Base-by-base conservation (phyloP, 192 early-diverging fungal species). In the Lobosporangium transversale region DNA sequence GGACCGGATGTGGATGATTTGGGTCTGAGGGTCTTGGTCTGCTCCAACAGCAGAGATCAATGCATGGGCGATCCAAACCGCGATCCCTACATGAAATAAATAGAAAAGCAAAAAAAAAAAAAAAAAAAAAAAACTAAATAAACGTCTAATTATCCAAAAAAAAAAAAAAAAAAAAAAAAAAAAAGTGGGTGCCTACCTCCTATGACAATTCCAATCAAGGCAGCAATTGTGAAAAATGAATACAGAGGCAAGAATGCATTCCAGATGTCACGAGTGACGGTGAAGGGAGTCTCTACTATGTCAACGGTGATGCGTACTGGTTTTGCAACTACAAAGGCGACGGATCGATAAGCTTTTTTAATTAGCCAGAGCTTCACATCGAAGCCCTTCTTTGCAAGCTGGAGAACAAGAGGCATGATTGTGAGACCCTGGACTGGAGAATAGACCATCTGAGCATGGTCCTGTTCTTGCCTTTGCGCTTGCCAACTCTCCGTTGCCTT, bases 161-260 rank as follows among this genome's bases (percentile, higher is more conserved):
- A 29, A 3, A 26, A 54, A 14, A 54, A 20, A 54, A 2, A 7
- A 31, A 33, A n/a, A n/a, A n/a, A n/a, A n/a, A 40, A 40, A 40
- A 14, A 40, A 40, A 14, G 7, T 40, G 37, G 32, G 20, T 55
- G 37, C 42, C 45, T 67, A 76, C 73, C 73, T 43, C 73, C 73
- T 26, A 76, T 37, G 18, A 67, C 40, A 31, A 76, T 43, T 8
- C 73, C 73, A 36, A 76, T 62, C 32, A 76, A 31, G 20, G 73
- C 73, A 0, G 73, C 73, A 6, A 67, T 33, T 4, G 64, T 35
- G 36, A 76, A 76, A 47, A 76, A 76, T 3, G 73, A 67, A 18
- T 76, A 76, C 7, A 76, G 64, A 8, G 73, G 73, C 45, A 76
- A 26, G 15, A 76, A 66, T 1, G 73, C 64, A 12, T 62, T 62